Base-by-base conservation (phyloP, 2,329 filamentous ascomycete species). In the Verticillium alfalfae region DNA sequence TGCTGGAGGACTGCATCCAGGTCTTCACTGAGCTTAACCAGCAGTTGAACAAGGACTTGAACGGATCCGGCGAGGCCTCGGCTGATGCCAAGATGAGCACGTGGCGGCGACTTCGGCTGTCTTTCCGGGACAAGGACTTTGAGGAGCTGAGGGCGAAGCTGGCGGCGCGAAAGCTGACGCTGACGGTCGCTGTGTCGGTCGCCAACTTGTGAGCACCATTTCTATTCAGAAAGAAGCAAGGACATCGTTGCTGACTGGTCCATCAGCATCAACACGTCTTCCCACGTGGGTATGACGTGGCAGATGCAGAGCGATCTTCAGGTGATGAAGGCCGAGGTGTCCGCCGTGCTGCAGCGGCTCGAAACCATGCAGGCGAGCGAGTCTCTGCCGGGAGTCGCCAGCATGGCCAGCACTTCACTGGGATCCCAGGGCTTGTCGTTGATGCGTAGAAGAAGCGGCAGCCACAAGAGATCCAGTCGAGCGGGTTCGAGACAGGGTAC, bases 181-280 rank as follows among this genome's bases (percentile, higher is more conserved):
- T 62, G 57, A 36, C 34, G 1, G 54, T 62, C 2, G 52, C 56
- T 26, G 57, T 62, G 31, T 37, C 57, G 13, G 60, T 60, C 13
- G 57, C 60, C 10, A 62, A 62, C 16, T 60, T 62, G 60, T 60
- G 52, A 59, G 60, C 60, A 16, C 34, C 1, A 18, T 34, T 5
- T 5, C 5, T 31, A 5, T 31, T 31, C 26, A 31, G 26, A 31
- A 5, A 31, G 26, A 31, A 31, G 26, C 3, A 52, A 34, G 26
- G 57, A 13, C 3, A 12, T 13, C n/a, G 10, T 9, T 34, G 22
- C 60, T 62, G 31, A 62, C 60, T 4, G 16, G 6, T 12, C 15
- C 12, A 34, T 22, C 52, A 62, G 60, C 36, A 60, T 62, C 37
- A 62, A 62, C 39, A 62, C 60, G 2, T 36, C 57, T 13, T 62